These are phyloP conservation scores for Williopsis jadinii DNA, from an alignment of 1,139 yeast genomes.

Conservation along the genomic window DNA sequence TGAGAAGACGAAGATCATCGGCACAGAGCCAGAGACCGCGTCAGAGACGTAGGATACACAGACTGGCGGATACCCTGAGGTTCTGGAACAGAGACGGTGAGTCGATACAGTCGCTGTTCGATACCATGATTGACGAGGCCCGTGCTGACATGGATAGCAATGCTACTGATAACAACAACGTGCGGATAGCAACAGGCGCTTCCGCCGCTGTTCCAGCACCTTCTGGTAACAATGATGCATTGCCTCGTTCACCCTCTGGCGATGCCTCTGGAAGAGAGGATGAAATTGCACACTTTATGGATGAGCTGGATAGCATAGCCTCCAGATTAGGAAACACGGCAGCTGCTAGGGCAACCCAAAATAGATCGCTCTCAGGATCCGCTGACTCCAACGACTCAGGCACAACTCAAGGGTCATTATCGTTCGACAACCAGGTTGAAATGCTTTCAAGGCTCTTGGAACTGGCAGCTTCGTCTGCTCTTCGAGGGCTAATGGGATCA, in stretches of 20 bases:
- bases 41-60: constrained; percentile 16
- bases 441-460: constrained; percentile 38
- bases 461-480: constrained; percentile 41
- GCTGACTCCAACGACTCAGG: not conserved
- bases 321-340: constrained; percentile 11
- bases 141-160: not conserved
- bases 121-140: too few species aligned
- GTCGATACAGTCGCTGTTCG: too few species aligned
- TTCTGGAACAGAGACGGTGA: constrained; percentile 9
- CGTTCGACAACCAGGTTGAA: constrained; percentile 30
- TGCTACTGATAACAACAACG: not conserved
- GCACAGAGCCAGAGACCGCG: constrained; percentile 13
- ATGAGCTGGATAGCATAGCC: constrained; percentile 17
- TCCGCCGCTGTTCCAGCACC: too few species aligned
- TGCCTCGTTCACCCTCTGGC: too few species aligned
- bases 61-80: constrained; percentile 7
- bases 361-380: not conserved
- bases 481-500: constrained; percentile 32
- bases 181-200: too few species aligned
- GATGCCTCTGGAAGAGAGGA: not conserved
- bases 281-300: constrained; percentile 8
- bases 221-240: too few species aligned
- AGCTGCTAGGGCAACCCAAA: not conserved
- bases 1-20: constrained; percentile 19
- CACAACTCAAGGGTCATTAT: constrained; percentile 1